These are phyloP conservation scores for Ziziphus jujuba DNA, from an alignment of 306 rosid genomes.

Conservation along the genomic window DNA sequence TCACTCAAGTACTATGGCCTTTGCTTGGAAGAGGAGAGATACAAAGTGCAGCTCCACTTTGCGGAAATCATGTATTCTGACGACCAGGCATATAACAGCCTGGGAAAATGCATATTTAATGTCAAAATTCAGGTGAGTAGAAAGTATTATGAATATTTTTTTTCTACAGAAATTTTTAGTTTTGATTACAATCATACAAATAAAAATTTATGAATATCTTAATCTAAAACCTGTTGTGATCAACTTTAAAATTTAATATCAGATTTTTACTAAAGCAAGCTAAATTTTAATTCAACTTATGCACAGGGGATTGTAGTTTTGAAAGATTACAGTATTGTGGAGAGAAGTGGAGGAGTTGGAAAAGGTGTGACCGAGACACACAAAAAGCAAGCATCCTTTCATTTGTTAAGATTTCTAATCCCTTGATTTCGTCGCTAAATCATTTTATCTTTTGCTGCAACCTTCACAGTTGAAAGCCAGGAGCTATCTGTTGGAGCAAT, in stretches of 20 bases:
- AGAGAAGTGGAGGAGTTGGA: slow-evolving; percentile 41
- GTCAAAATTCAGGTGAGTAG: slow-evolving; percentile 53
- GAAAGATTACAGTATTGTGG: slow-evolving; percentile 55
- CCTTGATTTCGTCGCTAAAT: slow-evolving; percentile 10
- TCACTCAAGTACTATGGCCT: slow-evolving; percentile 57
- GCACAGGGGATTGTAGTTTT: slow-evolving; percentile 32
- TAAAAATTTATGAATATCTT: too few species aligned
- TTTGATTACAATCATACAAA: too few species aligned
- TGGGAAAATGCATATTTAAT: slow-evolving; percentile 57
- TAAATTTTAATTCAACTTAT: background rate
- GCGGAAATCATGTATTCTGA: slow-evolving; percentile 49
- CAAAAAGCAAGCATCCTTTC: slow-evolving; percentile 42
- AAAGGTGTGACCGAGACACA: slow-evolving; percentile 29
- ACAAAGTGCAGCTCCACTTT: slow-evolving; percentile 55
- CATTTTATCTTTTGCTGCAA: slow-evolving; percentile 10
- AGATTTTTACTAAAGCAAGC: background rate
- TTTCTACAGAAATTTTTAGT: too few species aligned
- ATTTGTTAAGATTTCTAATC: slow-evolving; percentile 18
- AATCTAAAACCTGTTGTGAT: too few species aligned
- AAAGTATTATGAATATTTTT: too few species aligned
- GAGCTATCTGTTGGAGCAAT: slow-evolving; percentile 30
- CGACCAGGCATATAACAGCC: slow-evolving; percentile 41
- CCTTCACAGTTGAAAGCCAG: slow-evolving; percentile 2
- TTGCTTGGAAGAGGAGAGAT: slow-evolving; percentile 62
- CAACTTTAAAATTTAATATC: too few species aligned